Evolutionary conservation across 176 grass and related monocot species (phyloP), one percentile per base, ranked within the genome.

Genomic region (Rhynchospora tenuis): DNA sequence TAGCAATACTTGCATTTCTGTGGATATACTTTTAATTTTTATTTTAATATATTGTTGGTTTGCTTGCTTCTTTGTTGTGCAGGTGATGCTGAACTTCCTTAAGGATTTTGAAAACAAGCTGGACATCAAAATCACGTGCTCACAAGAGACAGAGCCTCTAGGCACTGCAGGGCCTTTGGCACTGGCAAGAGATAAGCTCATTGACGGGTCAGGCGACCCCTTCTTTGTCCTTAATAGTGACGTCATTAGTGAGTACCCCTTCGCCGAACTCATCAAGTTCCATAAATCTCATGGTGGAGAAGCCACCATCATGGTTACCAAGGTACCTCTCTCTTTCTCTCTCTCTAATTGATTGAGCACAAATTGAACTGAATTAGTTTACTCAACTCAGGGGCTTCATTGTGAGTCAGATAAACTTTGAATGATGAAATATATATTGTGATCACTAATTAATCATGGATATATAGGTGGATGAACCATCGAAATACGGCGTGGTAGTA

Each of bases 171-270:
- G 94, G 0, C 94, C 94, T 0, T 80, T 97, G 76, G 94, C 94
- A 60, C 68, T 97, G 15, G 94, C 94, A 31, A 86, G 91, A 9
- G 89, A 97, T 74, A 91, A 91, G 87, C 91, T 97, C 11, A 66
- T 59, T 0, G 87, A 97, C 7, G 85, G 91, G 0, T 97, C 94
- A 13, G 85, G 94, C 23, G 85, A 97, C 5, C 94, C 94, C 16
- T 97, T 97, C 87, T 97, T 97, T 52, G 94, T 97, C 23, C 91
- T 97, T 46, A 97, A 97, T 83, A 93, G 94, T 43, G 94, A 97
- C 80, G 91, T 97, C 50, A 97, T 97, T 80, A 97, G 91, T 43
- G 91, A 97, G 73, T 97, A 97, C 81, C 94, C 94, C 1, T 97
- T 97, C 7, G 89, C 83, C 0, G 89, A 93, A 85, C 87, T 97